Evolutionary conservation across 495 filamentous ascomycete genomes (phyloP).

Genomic region (Apiosordaria backusii): DNA sequence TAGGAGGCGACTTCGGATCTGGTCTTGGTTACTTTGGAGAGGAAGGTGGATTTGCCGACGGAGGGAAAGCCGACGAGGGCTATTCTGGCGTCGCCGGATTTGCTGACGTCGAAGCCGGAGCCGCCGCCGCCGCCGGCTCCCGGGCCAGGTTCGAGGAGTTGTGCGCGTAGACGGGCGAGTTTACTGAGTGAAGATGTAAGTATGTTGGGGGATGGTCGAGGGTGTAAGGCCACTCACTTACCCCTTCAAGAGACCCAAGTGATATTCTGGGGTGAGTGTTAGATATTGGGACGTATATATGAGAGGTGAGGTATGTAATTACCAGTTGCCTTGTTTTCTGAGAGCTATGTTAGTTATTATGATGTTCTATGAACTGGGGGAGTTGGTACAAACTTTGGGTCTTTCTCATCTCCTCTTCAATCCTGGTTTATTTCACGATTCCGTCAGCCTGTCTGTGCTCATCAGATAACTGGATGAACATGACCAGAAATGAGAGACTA

Average conservation of each 20-base stretch:
- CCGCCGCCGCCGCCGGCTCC: conserved; percentile 72
- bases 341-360: conserved; percentile 39
- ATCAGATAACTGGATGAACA: background rate
- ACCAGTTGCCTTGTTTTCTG: conserved; percentile 99
- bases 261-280: conserved; percentile 66
- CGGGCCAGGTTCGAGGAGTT: conserved; percentile 86
- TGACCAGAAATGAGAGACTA: conserved; percentile 27
- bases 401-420: conserved; percentile 98
- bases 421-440: conserved; percentile 52
- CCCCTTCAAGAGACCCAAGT: conserved; percentile 97
- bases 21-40: conserved; percentile 99
- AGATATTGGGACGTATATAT: conserved; percentile 12
- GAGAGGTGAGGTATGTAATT: conserved; percentile 18
- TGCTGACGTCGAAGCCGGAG: conserved; percentile 91
- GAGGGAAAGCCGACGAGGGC: conserved; percentile 97
- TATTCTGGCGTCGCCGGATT: conserved; percentile 95
- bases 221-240: conserved; percentile 36
- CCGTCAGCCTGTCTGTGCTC: conserved; percentile 22
- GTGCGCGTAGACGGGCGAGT: conserved; percentile 89
- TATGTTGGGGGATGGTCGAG: background rate
- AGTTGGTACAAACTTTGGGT: conserved; percentile 75
- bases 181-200: conserved; percentile 57
- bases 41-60: conserved; percentile 96
- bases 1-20: conserved; percentile 96
- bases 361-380: background rate